A percentile compares a stretch with the other conserved stretches of the same genome.
These are phyloP conservation scores for Exophiala mesophila DNA, from an alignment of 2,329 filamentous ascomycete species.

Conservation along the genomic window DNA sequence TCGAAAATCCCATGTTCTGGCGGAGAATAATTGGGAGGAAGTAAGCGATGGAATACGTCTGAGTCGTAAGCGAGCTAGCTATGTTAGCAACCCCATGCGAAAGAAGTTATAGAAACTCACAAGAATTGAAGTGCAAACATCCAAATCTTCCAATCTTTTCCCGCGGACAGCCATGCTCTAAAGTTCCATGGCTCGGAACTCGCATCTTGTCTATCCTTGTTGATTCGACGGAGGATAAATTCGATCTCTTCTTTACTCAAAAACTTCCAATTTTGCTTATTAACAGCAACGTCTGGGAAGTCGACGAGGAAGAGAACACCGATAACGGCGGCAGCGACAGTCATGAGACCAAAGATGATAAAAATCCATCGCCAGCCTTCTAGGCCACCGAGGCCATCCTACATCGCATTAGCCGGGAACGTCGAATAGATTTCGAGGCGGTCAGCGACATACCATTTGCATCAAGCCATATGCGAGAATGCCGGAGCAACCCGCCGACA, in stretches of 20 bases:
- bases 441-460: slow-evolving; percentile 28
- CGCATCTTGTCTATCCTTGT: slow-evolving; percentile 22
- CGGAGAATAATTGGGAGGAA: slow-evolving; percentile 72
- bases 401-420: neutral
- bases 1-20: slow-evolving; percentile 59
- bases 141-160: slow-evolving; percentile 51
- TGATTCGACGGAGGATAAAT: neutral
- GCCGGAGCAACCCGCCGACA: slow-evolving; percentile 44
- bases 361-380: slow-evolving; percentile 59
- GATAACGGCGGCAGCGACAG: slow-evolving; percentile 18
- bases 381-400: too few species aligned
- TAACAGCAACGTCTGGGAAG: slow-evolving; percentile 4
- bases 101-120: slow-evolving; percentile 60
- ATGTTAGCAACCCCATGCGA: too few species aligned
- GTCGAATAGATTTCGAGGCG: slow-evolving; percentile 1
- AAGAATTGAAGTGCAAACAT: slow-evolving; percentile 48
- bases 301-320: slow-evolving; percentile 33
- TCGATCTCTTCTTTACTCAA: too few species aligned
- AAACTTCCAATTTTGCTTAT: slow-evolving; percentile 28
- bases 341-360: slow-evolving; percentile 46
- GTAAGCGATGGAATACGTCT: slow-evolving; percentile 72
- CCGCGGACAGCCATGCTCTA: slow-evolving; percentile 44
- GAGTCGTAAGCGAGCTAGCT: too few species aligned
- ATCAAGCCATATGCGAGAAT: slow-evolving; percentile 39
- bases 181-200: slow-evolving; percentile 45